phyloP scores from a whole-genome alignment of 176 grass and related monocot genomes.

The Triticum monococcum region DNA sequence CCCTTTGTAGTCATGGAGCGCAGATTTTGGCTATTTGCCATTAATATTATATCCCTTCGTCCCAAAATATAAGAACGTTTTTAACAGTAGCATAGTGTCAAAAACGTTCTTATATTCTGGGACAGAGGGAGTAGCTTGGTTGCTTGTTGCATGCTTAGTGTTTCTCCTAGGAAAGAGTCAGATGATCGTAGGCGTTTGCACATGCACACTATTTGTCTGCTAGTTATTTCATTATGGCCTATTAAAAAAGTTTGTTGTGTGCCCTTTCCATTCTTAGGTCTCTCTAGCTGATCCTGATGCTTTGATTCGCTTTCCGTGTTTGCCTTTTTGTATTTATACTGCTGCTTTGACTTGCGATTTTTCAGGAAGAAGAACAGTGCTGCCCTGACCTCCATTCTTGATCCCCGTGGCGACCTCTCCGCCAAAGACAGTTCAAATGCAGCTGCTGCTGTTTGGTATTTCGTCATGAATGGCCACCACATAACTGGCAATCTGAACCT shows the following conservation, averaged over 20 bases:
- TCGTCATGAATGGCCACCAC: neutral
- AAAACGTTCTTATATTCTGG: too few relatives aligned
- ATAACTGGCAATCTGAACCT: conserved; percentile 17
- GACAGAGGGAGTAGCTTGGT: too few relatives aligned
- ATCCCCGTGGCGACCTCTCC: neutral
- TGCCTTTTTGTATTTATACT: neutral
- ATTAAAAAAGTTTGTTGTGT: neutral
- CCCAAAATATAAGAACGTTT: too few relatives aligned
- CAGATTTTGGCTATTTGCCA: neutral
- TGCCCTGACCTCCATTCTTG: conserved; percentile 7
- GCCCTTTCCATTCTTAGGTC: neutral
- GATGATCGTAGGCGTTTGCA: neutral
- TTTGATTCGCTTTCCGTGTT: neutral
- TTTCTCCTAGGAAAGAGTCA: neutral
- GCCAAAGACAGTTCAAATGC: conserved; percentile 11
- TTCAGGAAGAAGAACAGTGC: conserved; percentile 28
- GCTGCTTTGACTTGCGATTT: neutral
- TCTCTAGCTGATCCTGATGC: neutral
- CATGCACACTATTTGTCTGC: neutral
- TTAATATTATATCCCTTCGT: neutral
- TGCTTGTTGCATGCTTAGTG: neutral
- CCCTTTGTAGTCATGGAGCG: neutral
- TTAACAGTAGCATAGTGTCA: too few relatives aligned
- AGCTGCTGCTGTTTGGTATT: conserved; percentile 13
- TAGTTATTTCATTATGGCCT: neutral